These are phyloP conservation scores for Monosporascus sp. DNA, from an alignment of 2,329 filamentous ascomycete species.

Conservation along the genomic window DNA sequence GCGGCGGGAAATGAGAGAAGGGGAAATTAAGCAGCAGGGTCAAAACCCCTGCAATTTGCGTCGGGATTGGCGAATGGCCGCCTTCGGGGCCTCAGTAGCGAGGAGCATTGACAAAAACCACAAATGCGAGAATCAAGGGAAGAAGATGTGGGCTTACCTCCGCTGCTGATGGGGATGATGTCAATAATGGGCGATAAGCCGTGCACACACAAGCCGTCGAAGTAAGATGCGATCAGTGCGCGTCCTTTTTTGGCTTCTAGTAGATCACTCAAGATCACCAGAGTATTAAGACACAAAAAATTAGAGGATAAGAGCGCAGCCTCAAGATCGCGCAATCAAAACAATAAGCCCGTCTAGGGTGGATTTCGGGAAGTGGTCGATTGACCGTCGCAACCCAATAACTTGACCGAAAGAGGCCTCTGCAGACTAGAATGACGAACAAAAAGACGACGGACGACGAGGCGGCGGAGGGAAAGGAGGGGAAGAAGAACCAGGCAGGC, in stretches of 20 bases:
- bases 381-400: background rate
- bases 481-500: background rate
- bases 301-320: background rate
- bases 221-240: background rate
- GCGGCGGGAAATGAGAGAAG: background rate
- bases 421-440: background rate
- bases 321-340: background rate
- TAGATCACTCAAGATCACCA: constrained; percentile 10
- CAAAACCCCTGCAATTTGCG: too few species aligned
- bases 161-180: background rate
- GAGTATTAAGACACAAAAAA: background rate
- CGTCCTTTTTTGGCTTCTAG: background rate
- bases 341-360: background rate
- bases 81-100: too few species aligned
- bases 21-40: background rate
- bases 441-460: background rate
- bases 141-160: background rate
- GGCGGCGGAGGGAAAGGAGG: background rate
- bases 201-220: background rate
- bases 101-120: background rate
- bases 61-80: background rate
- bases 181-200: background rate
- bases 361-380: background rate
- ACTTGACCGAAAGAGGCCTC: background rate
- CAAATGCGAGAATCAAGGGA: too few species aligned